A percentile compares a stretch with the other conserved stretches of the same genome.
Conservation (phyloP, 192 early-diverging fungal species). For the Coemansia sp. region DNA sequence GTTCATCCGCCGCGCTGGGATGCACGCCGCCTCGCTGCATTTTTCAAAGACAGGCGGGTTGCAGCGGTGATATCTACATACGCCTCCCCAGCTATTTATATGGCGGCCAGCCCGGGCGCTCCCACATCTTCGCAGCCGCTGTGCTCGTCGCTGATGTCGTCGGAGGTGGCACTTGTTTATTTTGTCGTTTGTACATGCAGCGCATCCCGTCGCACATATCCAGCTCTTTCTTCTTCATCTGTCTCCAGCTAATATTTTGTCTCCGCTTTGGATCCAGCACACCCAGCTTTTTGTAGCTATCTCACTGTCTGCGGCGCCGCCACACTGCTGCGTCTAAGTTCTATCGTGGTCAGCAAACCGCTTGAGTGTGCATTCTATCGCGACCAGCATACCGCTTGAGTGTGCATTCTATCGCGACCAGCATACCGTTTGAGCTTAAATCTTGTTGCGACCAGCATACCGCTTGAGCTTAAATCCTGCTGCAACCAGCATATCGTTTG, state of each 20-base stretch:
- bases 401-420: neutral
- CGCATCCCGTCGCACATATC: conserved; percentile 1
- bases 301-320: neutral
- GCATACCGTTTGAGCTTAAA: neutral
- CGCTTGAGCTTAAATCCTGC: neutral
- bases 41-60: conserved; percentile 2
- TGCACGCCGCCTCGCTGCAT: conserved; percentile 13
- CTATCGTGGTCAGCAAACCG: neutral
- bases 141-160: conserved; percentile 4
- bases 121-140: neutral
- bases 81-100: conserved; percentile 22
- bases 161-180: conserved; percentile 15
- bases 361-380: neutral
- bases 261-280: neutral
- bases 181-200: conserved; percentile 11
- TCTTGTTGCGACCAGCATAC: neutral
- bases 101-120: neutral
- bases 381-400: too few relatives aligned
- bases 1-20: conserved; percentile 25
- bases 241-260: neutral
- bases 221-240: neutral
- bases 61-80: conserved; percentile 32
- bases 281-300: neutral
- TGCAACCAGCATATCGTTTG: too few relatives aligned
- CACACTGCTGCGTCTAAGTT: neutral